Evolutionary conservation across 129 eudicot species (phyloP), one percentile per base, ranked within the genome.

Genomic region (Centrapalus pauciflorus): DNA sequence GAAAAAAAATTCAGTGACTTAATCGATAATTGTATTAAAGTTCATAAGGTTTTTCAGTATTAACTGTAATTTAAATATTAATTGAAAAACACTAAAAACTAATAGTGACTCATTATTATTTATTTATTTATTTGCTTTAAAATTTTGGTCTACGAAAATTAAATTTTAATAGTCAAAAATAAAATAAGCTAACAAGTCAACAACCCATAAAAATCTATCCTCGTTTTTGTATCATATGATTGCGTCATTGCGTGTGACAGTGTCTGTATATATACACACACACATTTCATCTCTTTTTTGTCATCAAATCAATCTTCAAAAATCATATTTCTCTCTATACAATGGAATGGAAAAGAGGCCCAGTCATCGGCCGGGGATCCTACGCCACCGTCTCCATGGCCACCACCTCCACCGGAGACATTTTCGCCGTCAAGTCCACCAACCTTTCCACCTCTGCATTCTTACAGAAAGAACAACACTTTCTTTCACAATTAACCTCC

Each of bases 341-440:
- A 73, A 87, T 88, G 97, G 76, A 79, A 27, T 87, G 94, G 94
- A 85, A 65, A 60, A 79, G 84, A 59, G 97, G 96, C 38, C 83
- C 85, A 34, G 64, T 56, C 29, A 66, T 91, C 60, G 96, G 97
- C 72, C 84, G 79, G 1, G 96, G 97, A 61, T 79, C 90, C 46
- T 62, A 76, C 81, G 96, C 97, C 80, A 72, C 77, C 14, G 97
- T 91, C 64, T 83, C 80, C 26, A 40, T 87, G 40, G 97, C 90
- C 72, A 72, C 83, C 80, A 45, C 77, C 57, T 0, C 67, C 76
- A 17, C 90, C 66, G 88, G 94, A 16, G 82, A 85, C 33, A 40
- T 77, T 11, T 71, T 91, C 13, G 96, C 96, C 25, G 96, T 81
- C 61, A 91, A 91, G 49, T 87, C 97, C 41, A 64, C 83, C 41